Evolutionary conservation across 768 basidiomycete genomes (phyloP).

Genomic region (Tylopilus subfusipes): DNA sequence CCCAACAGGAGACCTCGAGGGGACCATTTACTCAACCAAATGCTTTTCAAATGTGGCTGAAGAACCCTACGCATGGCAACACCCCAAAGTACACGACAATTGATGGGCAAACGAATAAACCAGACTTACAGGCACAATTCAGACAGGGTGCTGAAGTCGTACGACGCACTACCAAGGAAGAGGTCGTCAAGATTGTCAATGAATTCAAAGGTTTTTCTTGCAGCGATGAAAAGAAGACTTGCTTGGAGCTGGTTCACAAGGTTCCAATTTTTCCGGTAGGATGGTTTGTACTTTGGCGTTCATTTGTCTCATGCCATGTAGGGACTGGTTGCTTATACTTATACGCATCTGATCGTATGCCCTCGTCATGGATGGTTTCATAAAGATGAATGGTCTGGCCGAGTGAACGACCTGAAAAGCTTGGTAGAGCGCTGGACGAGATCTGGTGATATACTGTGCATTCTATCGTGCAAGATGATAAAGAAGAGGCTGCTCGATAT

Average conservation of each 20-base stretch:
- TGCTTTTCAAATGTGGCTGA: slow-evolving; percentile 15
- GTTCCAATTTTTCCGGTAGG: slow-evolving; percentile 26
- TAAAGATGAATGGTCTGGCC: slow-evolving; percentile 6
- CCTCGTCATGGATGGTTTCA: slow-evolving; percentile 9
- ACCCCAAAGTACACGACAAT: slow-evolving; percentile 16
- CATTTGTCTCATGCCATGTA: slow-evolving; percentile 8
- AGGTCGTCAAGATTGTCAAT: slow-evolving; percentile 18
- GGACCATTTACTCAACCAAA: not conserved
- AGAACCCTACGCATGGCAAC: not conserved
- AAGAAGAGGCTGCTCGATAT: slow-evolving; percentile 13
- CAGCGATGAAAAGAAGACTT: slow-evolving; percentile 4
- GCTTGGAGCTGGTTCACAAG: slow-evolving; percentile 12
- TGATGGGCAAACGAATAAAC: slow-evolving; percentile 10
- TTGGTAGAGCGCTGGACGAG: slow-evolving; percentile 8
- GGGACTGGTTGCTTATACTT: slow-evolving; percentile 30
- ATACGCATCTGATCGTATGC: slow-evolving; percentile 25
- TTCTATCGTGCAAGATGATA: slow-evolving; percentile 11
- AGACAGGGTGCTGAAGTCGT: slow-evolving; percentile 7
- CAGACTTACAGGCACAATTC: not conserved
- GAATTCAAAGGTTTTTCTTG: slow-evolving; percentile 13
- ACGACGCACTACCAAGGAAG: slow-evolving; percentile 11
- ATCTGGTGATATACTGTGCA: slow-evolving; percentile 3
- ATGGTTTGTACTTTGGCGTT: not conserved
- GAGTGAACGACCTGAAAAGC: slow-evolving; percentile 7
- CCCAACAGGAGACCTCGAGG: not conserved